These are phyloP conservation scores for Suillus occidentalis DNA, from an alignment of 768 basidiomycete genomes.

Conservation along the genomic window DNA sequence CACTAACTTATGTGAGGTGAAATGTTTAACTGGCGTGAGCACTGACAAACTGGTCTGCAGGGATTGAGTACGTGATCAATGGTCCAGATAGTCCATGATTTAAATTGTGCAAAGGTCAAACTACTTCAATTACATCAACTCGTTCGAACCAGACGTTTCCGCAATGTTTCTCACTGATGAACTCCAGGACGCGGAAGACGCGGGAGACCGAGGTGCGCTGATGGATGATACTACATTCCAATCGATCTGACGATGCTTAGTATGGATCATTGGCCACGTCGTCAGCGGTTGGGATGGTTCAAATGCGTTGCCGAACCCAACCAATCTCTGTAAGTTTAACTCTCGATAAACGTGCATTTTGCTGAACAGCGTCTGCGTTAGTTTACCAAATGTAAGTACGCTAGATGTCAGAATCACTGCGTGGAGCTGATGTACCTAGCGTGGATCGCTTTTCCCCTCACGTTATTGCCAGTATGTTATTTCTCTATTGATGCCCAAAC, in stretches of 20 bases:
- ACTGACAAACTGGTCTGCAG: conserved; percentile 16
- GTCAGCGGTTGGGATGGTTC: conserved; percentile 70
- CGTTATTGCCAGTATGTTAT: conserved; percentile 67
- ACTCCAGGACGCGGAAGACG: conserved; percentile 75
- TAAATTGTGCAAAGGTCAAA: conserved; percentile 47
- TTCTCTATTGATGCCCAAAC: conserved; percentile 8
- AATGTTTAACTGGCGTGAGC: neutral
- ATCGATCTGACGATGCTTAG: conserved; percentile 28
- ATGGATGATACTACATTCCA: neutral
- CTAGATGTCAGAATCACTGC: neutral
- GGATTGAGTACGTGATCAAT: conserved; percentile 29
- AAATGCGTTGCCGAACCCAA: conserved; percentile 62
- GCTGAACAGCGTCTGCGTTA: conserved; percentile 17
- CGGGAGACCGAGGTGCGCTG: conserved; percentile 63
- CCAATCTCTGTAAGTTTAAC: conserved; percentile 60
- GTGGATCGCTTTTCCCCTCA: conserved; percentile 79
- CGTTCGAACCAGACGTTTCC: conserved; percentile 65
- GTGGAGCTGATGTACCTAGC: conserved; percentile 32
- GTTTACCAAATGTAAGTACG: conserved; percentile 49
- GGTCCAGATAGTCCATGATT: neutral
- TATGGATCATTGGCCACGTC: conserved; percentile 59
- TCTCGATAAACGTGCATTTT: neutral
- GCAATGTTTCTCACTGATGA: conserved; percentile 79
- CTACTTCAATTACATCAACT: conserved; percentile 77
- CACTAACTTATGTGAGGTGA: conserved; percentile 64